Evolutionary conservation across 2,329 filamentous ascomycete species (phyloP), one percentile per base, ranked within the genome.

Genomic region (Helotiales sp.): DNA sequence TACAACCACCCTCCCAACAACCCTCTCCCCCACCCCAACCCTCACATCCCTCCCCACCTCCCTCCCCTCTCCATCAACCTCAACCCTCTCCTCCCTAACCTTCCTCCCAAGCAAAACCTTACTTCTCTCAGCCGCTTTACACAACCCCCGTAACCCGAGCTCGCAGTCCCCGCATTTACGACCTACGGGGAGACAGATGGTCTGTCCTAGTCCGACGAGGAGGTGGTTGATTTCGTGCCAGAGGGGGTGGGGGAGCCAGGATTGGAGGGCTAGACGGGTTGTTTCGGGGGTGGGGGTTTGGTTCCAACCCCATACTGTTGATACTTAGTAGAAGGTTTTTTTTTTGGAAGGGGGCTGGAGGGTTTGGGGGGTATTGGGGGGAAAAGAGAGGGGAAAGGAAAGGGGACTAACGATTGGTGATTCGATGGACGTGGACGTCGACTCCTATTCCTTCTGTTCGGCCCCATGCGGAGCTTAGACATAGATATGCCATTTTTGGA

Each of bases 81-180:
- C 70, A 17, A 72, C 60, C 52, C 68, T 67, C 54, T 68, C 72
- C 55, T 73, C 75, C 71, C 79, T 80, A 56, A 76, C 73, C 72
- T 78, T 86, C 63, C 79, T 79, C 24, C 81, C 83, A 58, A 82
- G 79, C 7, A 74, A 71, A 5, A 87, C 82, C 74, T 89, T 86
- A 52, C 80, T 84, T 69, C 80, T 77, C 60, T 91, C 83, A 27
- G 89, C 89, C 10, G 84, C 83, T 70, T 81, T 85, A 75, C 95
- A 99, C 58, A 98, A 73, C 3, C 90, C 90, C 30, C 79, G 79
- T 19, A 88, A 77, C 0, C 90, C 90, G 49, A 98, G 75, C 63
- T 89, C 88, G 75, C 95, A 99, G 49, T 95, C 88, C 17, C 91
- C 92, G 74, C 95, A 99, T 65, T 82, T 85, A 12, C 67, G 55